Percentiles rank a stretch among this genome's conserved stretches.
phyloP scores from a whole-genome alignment of 106 monocot species.

The Dactylorhiza incarnata region DNA sequence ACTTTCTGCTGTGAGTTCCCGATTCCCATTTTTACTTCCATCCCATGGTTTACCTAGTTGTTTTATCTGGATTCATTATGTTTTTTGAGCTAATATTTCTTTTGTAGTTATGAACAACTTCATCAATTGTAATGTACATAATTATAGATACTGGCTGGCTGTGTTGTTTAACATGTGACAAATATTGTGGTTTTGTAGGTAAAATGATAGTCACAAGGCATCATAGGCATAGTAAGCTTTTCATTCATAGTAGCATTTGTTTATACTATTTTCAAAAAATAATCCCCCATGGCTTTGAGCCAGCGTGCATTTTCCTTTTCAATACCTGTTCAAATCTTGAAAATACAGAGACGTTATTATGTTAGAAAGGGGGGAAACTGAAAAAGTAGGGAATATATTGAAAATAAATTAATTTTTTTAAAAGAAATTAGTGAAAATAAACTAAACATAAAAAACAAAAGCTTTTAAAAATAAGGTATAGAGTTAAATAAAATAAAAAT shows the following conservation, averaged over 20 bases:
- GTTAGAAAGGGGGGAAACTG: too few species aligned
- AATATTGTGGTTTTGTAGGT: background rate
- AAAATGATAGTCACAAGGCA: background rate
- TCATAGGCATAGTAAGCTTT: background rate
- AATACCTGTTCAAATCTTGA: too few species aligned
- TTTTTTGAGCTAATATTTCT: background rate
- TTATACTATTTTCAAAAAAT: too few species aligned
- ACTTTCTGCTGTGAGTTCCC: conserved; percentile 56
- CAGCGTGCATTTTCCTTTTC: too few species aligned
- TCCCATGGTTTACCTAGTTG: background rate
- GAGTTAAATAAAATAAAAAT: too few species aligned
- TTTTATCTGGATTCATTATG: background rate
- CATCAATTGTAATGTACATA: background rate
- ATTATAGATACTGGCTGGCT: background rate
- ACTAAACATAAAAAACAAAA: too few species aligned
- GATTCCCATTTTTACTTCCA: background rate
- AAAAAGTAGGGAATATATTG: too few species aligned
- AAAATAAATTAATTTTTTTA: too few species aligned
- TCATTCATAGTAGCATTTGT: background rate
- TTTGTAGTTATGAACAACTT: background rate
- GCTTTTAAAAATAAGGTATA: too few species aligned
- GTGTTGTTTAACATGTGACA: background rate
- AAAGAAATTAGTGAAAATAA: too few species aligned
- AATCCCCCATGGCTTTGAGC: too few species aligned
- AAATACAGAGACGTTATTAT: too few species aligned